phyloP scores from a whole-genome alignment of 495 filamentous ascomycete genomes.

The Elaphomyces granulatus region DNA sequence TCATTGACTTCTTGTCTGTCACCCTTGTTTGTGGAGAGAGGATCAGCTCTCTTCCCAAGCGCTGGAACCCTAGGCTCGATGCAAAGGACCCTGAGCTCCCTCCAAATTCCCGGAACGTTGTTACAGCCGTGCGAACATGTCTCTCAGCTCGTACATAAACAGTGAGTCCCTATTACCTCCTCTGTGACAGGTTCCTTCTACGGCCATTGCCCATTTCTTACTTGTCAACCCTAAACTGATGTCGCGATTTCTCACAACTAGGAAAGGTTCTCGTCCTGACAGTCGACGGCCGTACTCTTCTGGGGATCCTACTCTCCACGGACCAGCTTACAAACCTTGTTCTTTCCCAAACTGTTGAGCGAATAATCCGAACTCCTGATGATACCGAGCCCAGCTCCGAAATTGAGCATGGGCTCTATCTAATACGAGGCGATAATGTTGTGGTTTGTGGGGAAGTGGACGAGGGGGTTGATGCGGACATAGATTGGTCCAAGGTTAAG shows the following conservation, averaged over 20 bases:
- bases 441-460: constrained; percentile 82
- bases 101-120: not conserved
- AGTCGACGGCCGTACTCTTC: constrained; percentile 77
- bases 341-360: constrained; percentile 69
- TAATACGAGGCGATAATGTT: constrained; percentile 91
- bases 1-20: too few relatives aligned
- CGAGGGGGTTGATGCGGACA: constrained; percentile 70
- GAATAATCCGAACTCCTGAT: constrained; percentile 72
- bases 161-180: too few relatives aligned
- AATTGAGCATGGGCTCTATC: constrained; percentile 73
- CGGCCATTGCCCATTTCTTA: too few relatives aligned
- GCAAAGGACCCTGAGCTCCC: not conserved
- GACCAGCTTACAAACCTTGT: constrained; percentile 92
- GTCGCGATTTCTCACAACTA: too few relatives aligned
- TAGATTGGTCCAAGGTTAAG: constrained; percentile 82
- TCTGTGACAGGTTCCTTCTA: too few relatives aligned
- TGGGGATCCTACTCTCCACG: constrained; percentile 69
- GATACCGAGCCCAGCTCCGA: constrained; percentile 69
- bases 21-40: too few relatives aligned
- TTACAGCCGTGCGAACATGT: constrained; percentile 32
- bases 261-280: constrained; percentile 88
- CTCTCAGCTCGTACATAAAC: constrained; percentile 50
- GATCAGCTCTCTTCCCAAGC: not conserved
- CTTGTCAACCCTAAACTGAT: too few relatives aligned
- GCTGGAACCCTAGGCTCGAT: not conserved